phyloP scores from a whole-genome alignment of 1,284 basidiomycete genomes.

The Clitocybe nebularis region DNA sequence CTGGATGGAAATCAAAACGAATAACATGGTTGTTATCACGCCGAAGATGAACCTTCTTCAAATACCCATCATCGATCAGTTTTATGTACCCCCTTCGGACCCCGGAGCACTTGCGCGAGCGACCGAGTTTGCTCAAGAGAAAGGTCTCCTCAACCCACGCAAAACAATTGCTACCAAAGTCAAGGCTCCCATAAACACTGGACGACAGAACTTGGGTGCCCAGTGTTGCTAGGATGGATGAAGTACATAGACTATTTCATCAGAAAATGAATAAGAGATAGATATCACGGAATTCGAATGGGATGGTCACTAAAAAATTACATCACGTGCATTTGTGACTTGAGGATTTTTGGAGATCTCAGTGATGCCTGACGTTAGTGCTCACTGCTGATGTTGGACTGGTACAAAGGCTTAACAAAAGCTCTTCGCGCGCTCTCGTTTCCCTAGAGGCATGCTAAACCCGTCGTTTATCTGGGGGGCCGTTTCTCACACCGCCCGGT shows the following conservation, averaged over 20 bases:
- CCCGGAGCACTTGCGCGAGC: slow-evolving; percentile 59
- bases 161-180: slow-evolving; percentile 22
- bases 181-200: slow-evolving; percentile 16
- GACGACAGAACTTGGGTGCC: too few species aligned
- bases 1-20: slow-evolving; percentile 96
- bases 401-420: too few species aligned
- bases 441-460: not conserved
- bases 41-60: slow-evolving; percentile 93
- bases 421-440: not conserved
- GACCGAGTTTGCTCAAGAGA: slow-evolving; percentile 73
- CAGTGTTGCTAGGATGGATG: too few species aligned
- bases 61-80: slow-evolving; percentile 92
- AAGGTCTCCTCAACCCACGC: slow-evolving; percentile 62
- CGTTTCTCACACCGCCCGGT: slow-evolving; percentile 63
- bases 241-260: too few species aligned
- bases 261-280: too few species aligned
- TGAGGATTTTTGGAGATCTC: too few species aligned
- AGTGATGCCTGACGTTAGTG: too few species aligned
- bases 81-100: slow-evolving; percentile 77
- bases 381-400: too few species aligned
- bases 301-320: too few species aligned
- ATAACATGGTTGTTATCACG: slow-evolving; percentile 89
- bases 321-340: too few species aligned
- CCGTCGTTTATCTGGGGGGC: slow-evolving; percentile 49
- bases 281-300: too few species aligned